Percentiles rank a stretch among this genome's conserved stretches.
phyloP scores from a whole-genome alignment of 2,329 filamentous ascomycete genomes.

The Cladobotryum mycophilum region DNA sequence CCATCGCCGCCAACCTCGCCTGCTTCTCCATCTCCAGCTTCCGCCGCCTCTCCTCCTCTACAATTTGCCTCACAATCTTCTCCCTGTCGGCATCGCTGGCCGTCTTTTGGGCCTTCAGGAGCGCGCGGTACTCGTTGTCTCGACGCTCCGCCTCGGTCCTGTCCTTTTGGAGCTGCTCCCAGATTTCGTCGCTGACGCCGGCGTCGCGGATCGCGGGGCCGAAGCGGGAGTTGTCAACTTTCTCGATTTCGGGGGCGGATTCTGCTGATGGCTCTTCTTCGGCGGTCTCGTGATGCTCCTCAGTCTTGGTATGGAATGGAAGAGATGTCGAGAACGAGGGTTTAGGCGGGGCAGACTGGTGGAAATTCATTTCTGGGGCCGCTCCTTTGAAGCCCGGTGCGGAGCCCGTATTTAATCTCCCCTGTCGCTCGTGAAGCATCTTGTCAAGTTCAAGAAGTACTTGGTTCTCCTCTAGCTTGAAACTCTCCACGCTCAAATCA shows the following conservation, averaged over 20 bases:
- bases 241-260: not conserved
- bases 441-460: constrained; percentile 15
- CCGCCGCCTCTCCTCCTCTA: constrained; percentile 33
- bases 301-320: not conserved
- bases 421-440: constrained; percentile 16
- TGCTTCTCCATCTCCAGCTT: constrained; percentile 35
- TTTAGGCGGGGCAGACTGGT: not conserved
- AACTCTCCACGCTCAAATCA: constrained; percentile 6
- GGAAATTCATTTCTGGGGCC: constrained; percentile 1
- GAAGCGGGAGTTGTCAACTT: too few species aligned
- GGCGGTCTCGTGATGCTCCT: not conserved
- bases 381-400: constrained; percentile 5
- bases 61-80: constrained; percentile 29
- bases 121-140: constrained; percentile 30
- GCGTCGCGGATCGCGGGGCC: constrained; percentile 39
- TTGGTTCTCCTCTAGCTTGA: constrained; percentile 15
- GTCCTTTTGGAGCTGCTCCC: constrained; percentile 54
- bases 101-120: constrained; percentile 25
- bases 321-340: not conserved
- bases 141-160: constrained; percentile 30
- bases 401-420: not conserved
- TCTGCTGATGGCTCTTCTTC: constrained; percentile 10
- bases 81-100: constrained; percentile 27
- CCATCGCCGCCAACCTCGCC: constrained; percentile 45
- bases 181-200: constrained; percentile 53